Evolutionary conservation across 2,329 filamentous ascomycete species (phyloP).

Genomic region (Phoma sp.): DNA sequence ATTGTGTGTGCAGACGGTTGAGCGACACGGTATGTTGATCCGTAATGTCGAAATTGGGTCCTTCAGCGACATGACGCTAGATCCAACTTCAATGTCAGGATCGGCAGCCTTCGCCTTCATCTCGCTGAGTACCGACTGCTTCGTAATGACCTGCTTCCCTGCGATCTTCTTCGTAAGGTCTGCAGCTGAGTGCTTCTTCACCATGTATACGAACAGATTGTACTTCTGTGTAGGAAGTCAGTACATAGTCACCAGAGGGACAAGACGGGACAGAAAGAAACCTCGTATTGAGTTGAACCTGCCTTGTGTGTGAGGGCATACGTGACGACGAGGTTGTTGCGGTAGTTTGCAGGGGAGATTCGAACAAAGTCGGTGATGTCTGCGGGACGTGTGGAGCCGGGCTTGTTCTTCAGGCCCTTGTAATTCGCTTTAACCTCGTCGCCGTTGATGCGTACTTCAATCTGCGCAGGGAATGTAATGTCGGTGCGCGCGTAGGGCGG

Average conservation of each 20-base stretch:
- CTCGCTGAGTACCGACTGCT: constrained; percentile 81
- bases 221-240: constrained; percentile 48
- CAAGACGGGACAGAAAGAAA: constrained; percentile 16
- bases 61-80: constrained; percentile 87
- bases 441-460: constrained; percentile 89
- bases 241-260: neutral
- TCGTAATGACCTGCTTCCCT: constrained; percentile 74
- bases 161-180: constrained; percentile 74
- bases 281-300: constrained; percentile 46
- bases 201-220: constrained; percentile 73
- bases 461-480: constrained; percentile 88
- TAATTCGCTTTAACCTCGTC: constrained; percentile 92
- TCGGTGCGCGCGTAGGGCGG: constrained; percentile 59
- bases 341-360: constrained; percentile 70
- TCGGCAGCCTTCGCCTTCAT: constrained; percentile 83
- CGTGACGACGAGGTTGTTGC: constrained; percentile 82
- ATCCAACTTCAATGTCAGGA: constrained; percentile 87
- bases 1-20: constrained; percentile 81
- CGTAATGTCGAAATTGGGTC: constrained; percentile 89
- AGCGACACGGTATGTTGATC: constrained; percentile 80
- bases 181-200: constrained; percentile 74
- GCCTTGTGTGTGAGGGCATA: constrained; percentile 93
- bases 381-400: constrained; percentile 90
- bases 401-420: constrained; percentile 93
- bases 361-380: constrained; percentile 84